Conservation (phyloP, 1,284 basidiomycete genomes). For the Naganishia sp. region DNA sequence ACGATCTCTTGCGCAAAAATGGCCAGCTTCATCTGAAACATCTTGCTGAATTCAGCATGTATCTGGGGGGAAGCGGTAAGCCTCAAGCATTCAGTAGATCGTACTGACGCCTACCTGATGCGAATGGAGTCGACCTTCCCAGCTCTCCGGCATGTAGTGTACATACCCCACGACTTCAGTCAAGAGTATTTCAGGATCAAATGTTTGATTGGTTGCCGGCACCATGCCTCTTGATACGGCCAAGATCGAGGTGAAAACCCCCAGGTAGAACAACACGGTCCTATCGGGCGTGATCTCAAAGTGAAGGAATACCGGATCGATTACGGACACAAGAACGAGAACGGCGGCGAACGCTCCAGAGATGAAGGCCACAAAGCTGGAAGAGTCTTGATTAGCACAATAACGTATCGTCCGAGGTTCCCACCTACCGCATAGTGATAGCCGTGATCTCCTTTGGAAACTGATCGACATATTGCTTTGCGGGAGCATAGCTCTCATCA, state of each 20-base stretch:
- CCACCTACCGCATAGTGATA: slow-evolving; percentile 75
- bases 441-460: slow-evolving; percentile 94
- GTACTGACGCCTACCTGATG: slow-evolving; percentile 62
- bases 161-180: slow-evolving; percentile 87
- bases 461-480: slow-evolving; percentile 94
- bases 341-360: slow-evolving; percentile 96
- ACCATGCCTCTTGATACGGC: slow-evolving; percentile 92
- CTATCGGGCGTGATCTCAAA: slow-evolving; percentile 93
- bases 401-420: neutral
- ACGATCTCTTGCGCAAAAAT: slow-evolving; percentile 86
- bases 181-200: slow-evolving; percentile 91
- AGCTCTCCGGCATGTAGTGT: slow-evolving; percentile 90
- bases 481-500: slow-evolving; percentile 81
- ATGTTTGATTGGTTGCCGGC: slow-evolving; percentile 87
- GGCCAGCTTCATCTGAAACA: slow-evolving; percentile 84
- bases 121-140: slow-evolving; percentile 86
- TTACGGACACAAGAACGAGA: slow-evolving; percentile 80
- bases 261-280: slow-evolving; percentile 89
- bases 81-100: neutral
- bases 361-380: slow-evolving; percentile 89
- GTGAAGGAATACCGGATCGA: slow-evolving; percentile 87
- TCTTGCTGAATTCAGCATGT: slow-evolving; percentile 80
- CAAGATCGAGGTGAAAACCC: slow-evolving; percentile 80
- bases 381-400: slow-evolving; percentile 4
- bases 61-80: slow-evolving; percentile 59